Evolutionary conservation across 73 alveolate genomes (phyloP).

Genomic region (Loxodes magnus): DNA sequence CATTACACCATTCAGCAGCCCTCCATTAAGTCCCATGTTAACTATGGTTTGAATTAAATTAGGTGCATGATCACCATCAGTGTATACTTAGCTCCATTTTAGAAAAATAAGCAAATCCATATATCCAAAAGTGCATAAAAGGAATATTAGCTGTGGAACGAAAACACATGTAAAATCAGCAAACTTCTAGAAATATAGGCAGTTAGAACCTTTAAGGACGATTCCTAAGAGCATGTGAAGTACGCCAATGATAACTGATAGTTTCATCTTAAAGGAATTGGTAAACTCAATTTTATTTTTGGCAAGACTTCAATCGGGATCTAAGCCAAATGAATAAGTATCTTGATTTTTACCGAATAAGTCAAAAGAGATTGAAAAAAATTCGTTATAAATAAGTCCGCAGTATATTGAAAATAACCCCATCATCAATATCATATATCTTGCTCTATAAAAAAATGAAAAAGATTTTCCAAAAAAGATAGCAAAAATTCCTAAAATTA

Average conservation of each 20-base stretch:
- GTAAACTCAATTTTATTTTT: slow-evolving; percentile 46
- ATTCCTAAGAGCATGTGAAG: slow-evolving; percentile 83
- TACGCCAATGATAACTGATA: slow-evolving; percentile 76
- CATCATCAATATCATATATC: slow-evolving; percentile 76
- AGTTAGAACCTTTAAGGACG: slow-evolving; percentile 56
- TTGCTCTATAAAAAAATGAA: slow-evolving; percentile 54
- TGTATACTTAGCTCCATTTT: slow-evolving; percentile 74
- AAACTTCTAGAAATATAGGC: slow-evolving; percentile 22
- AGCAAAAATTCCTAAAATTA: slow-evolving; percentile 48
- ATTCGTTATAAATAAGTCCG: slow-evolving; percentile 88
- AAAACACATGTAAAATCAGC: slow-evolving; percentile 65
- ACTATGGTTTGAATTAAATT: slow-evolving; percentile 63
- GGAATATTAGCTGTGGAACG: slow-evolving; percentile 73
- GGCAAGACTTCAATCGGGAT: slow-evolving; percentile 76
- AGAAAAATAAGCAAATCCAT: slow-evolving; percentile 75
- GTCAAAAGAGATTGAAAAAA: slow-evolving; percentile 69
- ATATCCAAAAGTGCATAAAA: slow-evolving; percentile 75
- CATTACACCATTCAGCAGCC: slow-evolving; percentile 40
- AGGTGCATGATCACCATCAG: slow-evolving; percentile 54
- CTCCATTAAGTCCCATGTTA: slow-evolving; percentile 52
- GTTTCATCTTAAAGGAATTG: slow-evolving; percentile 85
- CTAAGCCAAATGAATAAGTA: slow-evolving; percentile 85
- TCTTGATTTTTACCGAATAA: slow-evolving; percentile 39
- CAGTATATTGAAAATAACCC: slow-evolving; percentile 71
- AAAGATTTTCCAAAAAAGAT: slow-evolving; percentile 70